Evolutionary conservation across 169 alveolate species (phyloP), one percentile per base, ranked within the genome.

Genomic region (Plasmodium malariae): DNA sequence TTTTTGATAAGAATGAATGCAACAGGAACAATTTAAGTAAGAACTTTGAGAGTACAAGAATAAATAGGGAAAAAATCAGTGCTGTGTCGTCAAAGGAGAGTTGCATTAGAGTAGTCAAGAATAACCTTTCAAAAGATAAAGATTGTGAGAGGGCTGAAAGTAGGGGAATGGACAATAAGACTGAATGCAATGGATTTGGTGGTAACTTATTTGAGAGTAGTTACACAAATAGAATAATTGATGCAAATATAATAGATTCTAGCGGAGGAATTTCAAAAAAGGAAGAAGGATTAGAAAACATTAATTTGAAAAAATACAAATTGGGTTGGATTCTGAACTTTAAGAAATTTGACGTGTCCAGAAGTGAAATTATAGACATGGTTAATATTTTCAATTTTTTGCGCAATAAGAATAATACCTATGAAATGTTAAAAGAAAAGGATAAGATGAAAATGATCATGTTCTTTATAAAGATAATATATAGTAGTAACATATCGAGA

Each of bases 361-460:
- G 19, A 17, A 55, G 26, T 55, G 67, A 55, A 55, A 0, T 55
- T n/a, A 7, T 55, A 7, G 85, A 70, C 24, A 24, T 70, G 68
- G 11, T 70, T 26, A n/a, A 54, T 30, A 70, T 49, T 45, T 70
- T 45, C 26, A 36, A 70, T 14, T 70, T 70, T 36, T 55, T 70
- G 9, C 48, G 85, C 48, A 57, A 49, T 45, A 67, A 48, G 48
- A 70, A 49, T 48, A 14, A 48, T 37, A n/a, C 85, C 28, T 70
- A 45, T 6, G 85, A 70, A 70, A 70, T 70, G 85, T 28, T 70
- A 19, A 49, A 55, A 5, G 59, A 34, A 70, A 36, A 34, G n/a
- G 68, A 70, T 3, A 48, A 70, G n/a, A 70, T 70, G 48, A 28
- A 70, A 28, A 37, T 70, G 3, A 32, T 70, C 37, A 19, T 7